Percentiles rank a stretch among this genome's conserved stretches.
Conservation (phyloP, 257 asterid species). For the Fraxinus anomala region DNA sequence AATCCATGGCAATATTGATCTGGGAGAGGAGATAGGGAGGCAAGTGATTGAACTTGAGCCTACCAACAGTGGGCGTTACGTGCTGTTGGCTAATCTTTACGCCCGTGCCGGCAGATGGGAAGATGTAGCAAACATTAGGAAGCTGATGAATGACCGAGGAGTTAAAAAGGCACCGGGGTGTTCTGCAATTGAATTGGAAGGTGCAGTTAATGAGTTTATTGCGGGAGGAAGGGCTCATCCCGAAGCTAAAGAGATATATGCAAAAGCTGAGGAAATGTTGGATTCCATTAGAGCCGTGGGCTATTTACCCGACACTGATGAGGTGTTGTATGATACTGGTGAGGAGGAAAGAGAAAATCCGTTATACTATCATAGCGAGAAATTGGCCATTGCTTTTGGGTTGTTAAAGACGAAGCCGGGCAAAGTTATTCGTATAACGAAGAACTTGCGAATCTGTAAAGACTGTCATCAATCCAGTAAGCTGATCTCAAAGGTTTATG, state of each 20-base stretch:
- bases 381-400: constrained; percentile 81
- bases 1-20: constrained; percentile 61
- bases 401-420: constrained; percentile 61
- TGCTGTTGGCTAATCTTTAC: constrained; percentile 69
- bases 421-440: constrained; percentile 64
- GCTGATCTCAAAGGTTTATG: constrained; percentile 60
- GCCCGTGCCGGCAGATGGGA: constrained; percentile 76
- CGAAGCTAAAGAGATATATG: constrained; percentile 60
- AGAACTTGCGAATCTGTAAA: constrained; percentile 76
- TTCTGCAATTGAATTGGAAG: constrained; percentile 63
- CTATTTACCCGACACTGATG: constrained; percentile 58
- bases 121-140: constrained; percentile 67
- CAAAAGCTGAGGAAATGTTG: constrained; percentile 64
- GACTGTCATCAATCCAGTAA: constrained; percentile 77
- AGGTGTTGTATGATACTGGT: constrained; percentile 35
- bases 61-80: constrained; percentile 74
- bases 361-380: constrained; percentile 71
- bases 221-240: constrained; percentile 82
- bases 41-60: constrained; percentile 75
- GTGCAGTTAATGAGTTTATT: constrained; percentile 58
- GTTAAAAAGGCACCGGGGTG: constrained; percentile 71
- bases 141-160: constrained; percentile 83
- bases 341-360: constrained; percentile 78
- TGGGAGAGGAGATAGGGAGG: constrained; percentile 73
- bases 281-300: constrained; percentile 48